A percentile compares a stretch with the other conserved stretches of the same genome.
These are phyloP conservation scores for Neurospora sp. DNA, from an alignment of 2,329 filamentous ascomycete genomes.

Conservation along the genomic window DNA sequence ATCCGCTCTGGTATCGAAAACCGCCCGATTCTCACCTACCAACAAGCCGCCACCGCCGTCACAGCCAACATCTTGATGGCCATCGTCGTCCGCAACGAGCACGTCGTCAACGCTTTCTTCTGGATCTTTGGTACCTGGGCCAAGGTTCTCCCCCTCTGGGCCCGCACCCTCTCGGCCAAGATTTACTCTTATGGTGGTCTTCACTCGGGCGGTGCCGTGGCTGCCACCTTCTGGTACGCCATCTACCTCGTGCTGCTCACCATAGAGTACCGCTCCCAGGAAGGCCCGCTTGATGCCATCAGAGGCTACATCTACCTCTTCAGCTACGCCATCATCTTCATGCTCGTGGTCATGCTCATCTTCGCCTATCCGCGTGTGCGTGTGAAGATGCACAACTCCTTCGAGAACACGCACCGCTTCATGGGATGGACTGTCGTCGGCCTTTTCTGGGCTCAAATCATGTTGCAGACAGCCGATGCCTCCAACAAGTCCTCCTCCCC, in stretches of 20 bases:
- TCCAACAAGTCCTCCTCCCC: constrained; percentile 20
- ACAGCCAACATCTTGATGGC: constrained; percentile 34
- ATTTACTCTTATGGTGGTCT: constrained; percentile 44
- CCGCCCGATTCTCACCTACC: constrained; percentile 9
- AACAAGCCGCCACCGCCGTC: constrained; percentile 17
- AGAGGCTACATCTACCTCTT: constrained; percentile 19
- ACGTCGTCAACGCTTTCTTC: constrained; percentile 43
- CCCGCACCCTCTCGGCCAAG: constrained; percentile 38
- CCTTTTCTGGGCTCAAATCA: constrained; percentile 54
- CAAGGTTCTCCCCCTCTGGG: constrained; percentile 26
- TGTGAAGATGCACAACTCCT: constrained; percentile 23
- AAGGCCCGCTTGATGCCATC: constrained; percentile 12
- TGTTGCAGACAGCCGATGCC: constrained; percentile 42
- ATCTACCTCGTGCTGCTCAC: constrained; percentile 27
- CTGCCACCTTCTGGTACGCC: constrained; percentile 37
- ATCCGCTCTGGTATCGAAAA: constrained; percentile 2
- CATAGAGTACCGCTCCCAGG: constrained; percentile 13
- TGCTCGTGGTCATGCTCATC: constrained; percentile 21
- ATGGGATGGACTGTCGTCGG: constrained; percentile 24
- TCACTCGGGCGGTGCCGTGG: constrained; percentile 41
- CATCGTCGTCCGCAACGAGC: constrained; percentile 39
- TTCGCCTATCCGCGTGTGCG: constrained; percentile 23
- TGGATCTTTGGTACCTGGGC: constrained; percentile 26
- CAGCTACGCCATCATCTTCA: constrained; percentile 20
- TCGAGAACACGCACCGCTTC: constrained; percentile 28